Percentiles rank a stretch among this genome's conserved stretches.
phyloP scores from a whole-genome alignment of 2,329 filamentous ascomycete genomes.

The Beauveria scarabaeidicola region DNA sequence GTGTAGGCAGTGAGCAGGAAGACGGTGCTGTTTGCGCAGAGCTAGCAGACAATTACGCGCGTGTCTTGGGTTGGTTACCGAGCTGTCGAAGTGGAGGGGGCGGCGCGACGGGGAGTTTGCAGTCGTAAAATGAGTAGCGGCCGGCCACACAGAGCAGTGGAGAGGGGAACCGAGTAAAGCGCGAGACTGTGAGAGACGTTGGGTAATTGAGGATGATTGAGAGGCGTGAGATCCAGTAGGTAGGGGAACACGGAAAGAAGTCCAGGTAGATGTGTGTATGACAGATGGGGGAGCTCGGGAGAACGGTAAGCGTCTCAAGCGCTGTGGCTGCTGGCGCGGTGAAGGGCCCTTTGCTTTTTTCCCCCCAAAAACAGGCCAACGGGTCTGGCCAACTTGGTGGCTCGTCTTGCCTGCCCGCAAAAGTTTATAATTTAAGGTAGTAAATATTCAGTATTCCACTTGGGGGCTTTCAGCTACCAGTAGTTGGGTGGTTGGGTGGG shows the following conservation, averaged over 20 bases:
- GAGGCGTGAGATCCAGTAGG: background rate
- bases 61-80: background rate
- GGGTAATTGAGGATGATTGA: background rate
- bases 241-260: background rate
- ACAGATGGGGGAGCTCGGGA: background rate
- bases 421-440: no score
- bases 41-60: background rate
- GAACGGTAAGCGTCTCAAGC: background rate
- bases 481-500: no score
- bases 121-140: background rate
- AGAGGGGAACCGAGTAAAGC: background rate
- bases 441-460: no score
- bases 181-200: background rate
- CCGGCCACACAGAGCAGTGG: background rate
- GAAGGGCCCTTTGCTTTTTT: constrained; percentile 1
- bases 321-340: constrained; percentile 3
- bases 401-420: no score
- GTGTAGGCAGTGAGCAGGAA: background rate
- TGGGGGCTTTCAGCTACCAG: no score
- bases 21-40: background rate
- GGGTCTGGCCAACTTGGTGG: background rate
- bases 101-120: background rate
- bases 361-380: background rate
- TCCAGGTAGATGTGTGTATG: background rate
- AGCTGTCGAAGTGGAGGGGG: background rate